Conservation (phyloP, 352 stramenopile genomes). For the Phytopythium kandeliae region DNA sequence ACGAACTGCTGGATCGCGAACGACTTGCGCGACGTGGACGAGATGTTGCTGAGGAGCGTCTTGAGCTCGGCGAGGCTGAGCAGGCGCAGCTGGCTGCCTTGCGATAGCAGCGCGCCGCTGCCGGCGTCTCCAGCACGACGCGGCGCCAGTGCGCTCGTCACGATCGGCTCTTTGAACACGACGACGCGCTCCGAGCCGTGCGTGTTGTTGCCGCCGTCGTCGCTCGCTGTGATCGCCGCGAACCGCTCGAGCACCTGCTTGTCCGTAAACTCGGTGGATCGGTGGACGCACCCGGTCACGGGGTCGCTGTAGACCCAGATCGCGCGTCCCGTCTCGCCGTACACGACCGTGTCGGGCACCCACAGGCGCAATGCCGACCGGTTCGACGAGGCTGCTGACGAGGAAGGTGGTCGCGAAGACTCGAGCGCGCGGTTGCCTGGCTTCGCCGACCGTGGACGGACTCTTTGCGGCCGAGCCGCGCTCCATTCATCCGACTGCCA, state of each 20-base stretch:
- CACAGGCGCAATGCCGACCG: conserved; percentile 43
- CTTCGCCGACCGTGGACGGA: not conserved
- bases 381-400: not conserved
- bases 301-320: conserved; percentile 73
- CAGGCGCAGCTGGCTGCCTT: conserved; percentile 62
- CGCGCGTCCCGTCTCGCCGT: conserved; percentile 61
- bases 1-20: conserved; percentile 75
- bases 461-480: not conserved
- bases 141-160: conserved; percentile 12
- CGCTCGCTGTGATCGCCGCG: conserved; percentile 13
- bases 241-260: conserved; percentile 73
- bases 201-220: conserved; percentile 24
- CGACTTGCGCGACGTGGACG: conserved; percentile 41
- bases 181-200: conserved; percentile 26
- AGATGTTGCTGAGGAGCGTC: conserved; percentile 56
- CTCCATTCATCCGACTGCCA: not conserved
- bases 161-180: conserved; percentile 67
- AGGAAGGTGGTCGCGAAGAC: not conserved
- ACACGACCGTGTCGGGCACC: conserved; percentile 78
- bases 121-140: not conserved
- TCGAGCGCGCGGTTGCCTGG: not conserved
- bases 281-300: conserved; percentile 49
- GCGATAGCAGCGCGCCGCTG: conserved; percentile 15
- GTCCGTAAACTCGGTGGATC: conserved; percentile 57
- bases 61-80: conserved; percentile 62